Conservation (phyloP, 805 yeast genomes). For the Komagataella ulmi region DNA sequence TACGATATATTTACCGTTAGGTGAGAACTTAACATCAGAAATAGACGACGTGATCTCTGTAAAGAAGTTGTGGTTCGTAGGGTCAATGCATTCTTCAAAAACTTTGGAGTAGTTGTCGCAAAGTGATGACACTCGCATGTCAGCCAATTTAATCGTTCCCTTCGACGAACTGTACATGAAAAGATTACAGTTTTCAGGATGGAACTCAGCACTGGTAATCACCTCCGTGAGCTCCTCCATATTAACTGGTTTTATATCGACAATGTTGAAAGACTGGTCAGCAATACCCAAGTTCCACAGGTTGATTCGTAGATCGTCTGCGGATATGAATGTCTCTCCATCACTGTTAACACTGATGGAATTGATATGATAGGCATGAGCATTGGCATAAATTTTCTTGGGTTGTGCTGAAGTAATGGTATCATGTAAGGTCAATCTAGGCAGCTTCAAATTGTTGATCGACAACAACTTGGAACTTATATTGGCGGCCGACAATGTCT, state of each 20-base stretch:
- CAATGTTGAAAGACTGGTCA: conserved; percentile 92
- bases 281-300: conserved; percentile 92
- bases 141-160: conserved; percentile 90
- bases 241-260: conserved; percentile 93
- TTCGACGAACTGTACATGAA: conserved; percentile 93
- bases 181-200: conserved; percentile 81
- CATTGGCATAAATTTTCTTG: conserved; percentile 81
- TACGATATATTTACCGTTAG: conserved; percentile 91
- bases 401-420: conserved; percentile 93
- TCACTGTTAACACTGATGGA: conserved; percentile 90
- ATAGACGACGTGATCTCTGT: conserved; percentile 94
- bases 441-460: conserved; percentile 49
- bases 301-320: conserved; percentile 91
- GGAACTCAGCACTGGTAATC: conserved; percentile 92
- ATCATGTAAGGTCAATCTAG: conserved; percentile 87
- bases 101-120: conserved; percentile 84
- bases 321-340: conserved; percentile 85
- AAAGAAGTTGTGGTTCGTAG: conserved; percentile 86
- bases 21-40: conserved; percentile 84
- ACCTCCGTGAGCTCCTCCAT: conserved; percentile 99
- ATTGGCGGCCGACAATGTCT: conserved; percentile 1
- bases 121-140: conserved; percentile 90
- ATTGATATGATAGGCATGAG: conserved; percentile 96
- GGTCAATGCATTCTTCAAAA: conserved; percentile 89
- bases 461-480: conserved; percentile 13